Conservation (phyloP, 768 basidiomycete species). For the Russula ochroleuca region DNA sequence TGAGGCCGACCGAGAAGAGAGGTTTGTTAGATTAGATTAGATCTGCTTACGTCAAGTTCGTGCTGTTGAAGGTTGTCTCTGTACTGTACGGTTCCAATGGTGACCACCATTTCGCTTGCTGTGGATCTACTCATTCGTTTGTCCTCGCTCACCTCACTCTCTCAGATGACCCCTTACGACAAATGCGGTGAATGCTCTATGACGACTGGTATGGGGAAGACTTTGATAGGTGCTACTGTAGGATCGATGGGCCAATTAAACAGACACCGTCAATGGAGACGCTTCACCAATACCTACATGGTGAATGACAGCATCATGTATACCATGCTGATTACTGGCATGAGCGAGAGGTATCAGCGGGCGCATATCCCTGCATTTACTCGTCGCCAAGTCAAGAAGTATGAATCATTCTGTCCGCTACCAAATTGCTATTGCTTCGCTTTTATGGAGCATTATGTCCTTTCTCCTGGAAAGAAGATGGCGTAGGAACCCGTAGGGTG, state of each 20-base stretch:
- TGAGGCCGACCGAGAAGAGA: constrained; percentile 25
- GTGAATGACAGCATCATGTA: constrained; percentile 6
- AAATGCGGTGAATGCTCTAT: no score
- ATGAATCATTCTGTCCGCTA: constrained; percentile 4
- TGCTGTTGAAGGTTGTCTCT: no score
- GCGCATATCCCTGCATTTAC: neutral
- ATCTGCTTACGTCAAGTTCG: neutral
- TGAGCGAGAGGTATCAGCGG: no score
- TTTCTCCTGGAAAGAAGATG: no score
- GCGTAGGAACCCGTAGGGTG: no score
- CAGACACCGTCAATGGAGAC: neutral
- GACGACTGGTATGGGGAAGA: no score
- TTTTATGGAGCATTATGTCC: neutral
- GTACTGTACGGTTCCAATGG: no score
- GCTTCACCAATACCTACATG: neutral
- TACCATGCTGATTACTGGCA: constrained; percentile 14
- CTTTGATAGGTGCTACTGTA: no score
- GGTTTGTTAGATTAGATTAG: constrained; percentile 6
- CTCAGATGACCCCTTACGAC: no score
- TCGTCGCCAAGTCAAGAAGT: neutral
- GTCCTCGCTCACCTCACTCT: no score
- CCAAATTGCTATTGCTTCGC: constrained; percentile 6
- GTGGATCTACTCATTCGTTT: no score
- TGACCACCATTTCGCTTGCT: no score
- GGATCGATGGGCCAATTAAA: neutral